Conservation (phyloP, 2,329 filamentous ascomycete genomes). For the Chaetomiaceae sp. region DNA sequence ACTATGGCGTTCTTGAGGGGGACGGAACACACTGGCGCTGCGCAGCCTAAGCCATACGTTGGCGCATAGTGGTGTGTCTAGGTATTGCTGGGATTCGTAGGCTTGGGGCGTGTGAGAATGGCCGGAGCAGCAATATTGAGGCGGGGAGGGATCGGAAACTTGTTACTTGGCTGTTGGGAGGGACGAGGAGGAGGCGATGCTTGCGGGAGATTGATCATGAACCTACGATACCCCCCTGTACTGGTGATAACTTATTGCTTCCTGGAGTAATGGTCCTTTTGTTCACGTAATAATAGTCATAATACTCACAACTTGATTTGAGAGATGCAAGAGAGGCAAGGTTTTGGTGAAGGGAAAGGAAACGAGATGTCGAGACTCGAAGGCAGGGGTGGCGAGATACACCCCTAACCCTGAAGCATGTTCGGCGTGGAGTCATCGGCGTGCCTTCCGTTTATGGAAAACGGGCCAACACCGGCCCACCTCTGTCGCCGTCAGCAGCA, state of each 20-base stretch:
- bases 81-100: background rate
- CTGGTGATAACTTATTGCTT: background rate
- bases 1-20: constrained; percentile 13
- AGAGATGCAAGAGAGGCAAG: too few relatives aligned
- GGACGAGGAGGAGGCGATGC: background rate
- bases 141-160: too few relatives aligned
- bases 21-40: constrained; percentile 2
- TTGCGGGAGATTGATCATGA: background rate
- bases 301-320: too few relatives aligned
- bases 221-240: constrained; percentile 3
- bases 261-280: too few relatives aligned
- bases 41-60: constrained; percentile 13
- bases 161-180: background rate
- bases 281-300: too few relatives aligned
- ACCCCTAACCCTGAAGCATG: background rate
- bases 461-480: background rate
- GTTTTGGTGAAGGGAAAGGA: too few relatives aligned
- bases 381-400: too few relatives aligned
- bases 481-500: too few relatives aligned
- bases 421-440: background rate
- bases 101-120: background rate
- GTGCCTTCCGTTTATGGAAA: background rate
- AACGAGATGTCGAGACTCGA: too few relatives aligned
- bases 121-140: background rate
- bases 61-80: constrained; percentile 5